Base-by-base conservation (phyloP, 1,284 basidiomycete genomes). In the Xerocomus nothofagi region DNA sequence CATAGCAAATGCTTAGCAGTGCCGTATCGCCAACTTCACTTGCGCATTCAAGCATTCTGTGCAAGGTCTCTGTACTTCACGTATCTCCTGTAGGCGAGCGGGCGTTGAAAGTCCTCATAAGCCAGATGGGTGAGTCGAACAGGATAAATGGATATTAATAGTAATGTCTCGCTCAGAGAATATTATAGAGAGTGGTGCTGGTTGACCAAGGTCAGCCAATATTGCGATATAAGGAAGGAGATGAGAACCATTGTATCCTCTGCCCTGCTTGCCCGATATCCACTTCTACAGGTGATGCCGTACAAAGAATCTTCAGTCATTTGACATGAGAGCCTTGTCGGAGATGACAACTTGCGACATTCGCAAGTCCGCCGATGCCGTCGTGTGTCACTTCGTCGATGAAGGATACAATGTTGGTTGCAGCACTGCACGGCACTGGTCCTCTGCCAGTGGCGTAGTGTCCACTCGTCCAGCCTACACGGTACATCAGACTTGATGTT, bases 391-490 rank as follows among this genome's bases (percentile, higher is more conserved):
- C 32, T 24, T 61, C 40, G 34, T 54, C 46, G 12, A 49, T 20
- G 2, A 23, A 12, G 9, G 31, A 31, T 18, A n/a, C n/a, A n/a
- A n/a, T 47, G 57, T 21, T 24, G 44, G 18, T 44, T 49, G 6
- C 20, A 36, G 10, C 57, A 57, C 26, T 59, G 59, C 14, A 54
- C 27, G 3, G 27, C 59, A 31, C 56, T 44, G 1, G 57, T 61
- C 17, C 56, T 43, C 20, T 52, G 46, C 49, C 40, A 53, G 23
- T 50, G 56, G 3, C 47, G 47, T 17, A n/a, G 21, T 4, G 36
- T 50, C 47, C 33, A 56, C 8, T 47, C 37, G 3, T 43, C 11
- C 46, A 57, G 29, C 2, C 53, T 45, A 26, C 3, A 10, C 1
- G 1, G 2, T 8, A 3, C 11, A 15, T 59, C 23, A 49, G 39